Evolutionary conservation across 2,329 filamentous ascomycete genomes (phyloP).

Genomic region (Pseudogymnoascus sp.): DNA sequence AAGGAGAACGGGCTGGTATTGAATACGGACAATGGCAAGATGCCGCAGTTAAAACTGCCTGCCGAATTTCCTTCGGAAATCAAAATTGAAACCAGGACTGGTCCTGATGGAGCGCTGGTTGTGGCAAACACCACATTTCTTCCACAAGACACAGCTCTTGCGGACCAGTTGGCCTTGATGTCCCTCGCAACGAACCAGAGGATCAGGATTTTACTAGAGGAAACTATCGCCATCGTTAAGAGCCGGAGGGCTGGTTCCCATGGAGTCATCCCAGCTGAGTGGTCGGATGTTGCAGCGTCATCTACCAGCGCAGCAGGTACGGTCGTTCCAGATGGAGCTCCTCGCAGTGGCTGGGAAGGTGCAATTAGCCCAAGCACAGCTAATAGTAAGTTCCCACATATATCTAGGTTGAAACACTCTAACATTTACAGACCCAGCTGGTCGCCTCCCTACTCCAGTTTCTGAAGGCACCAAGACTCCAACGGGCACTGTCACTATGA

Average conservation of each 20-base stretch:
- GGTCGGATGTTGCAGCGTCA: constrained; percentile 59
- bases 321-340: constrained; percentile 19
- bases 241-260: constrained; percentile 72
- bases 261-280: constrained; percentile 68
- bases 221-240: constrained; percentile 61
- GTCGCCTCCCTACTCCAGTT: constrained; percentile 37
- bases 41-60: constrained; percentile 31
- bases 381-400: constrained; percentile 46
- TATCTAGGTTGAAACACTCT: constrained; percentile 24
- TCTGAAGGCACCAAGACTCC: constrained; percentile 44
- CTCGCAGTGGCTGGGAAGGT: constrained; percentile 35
- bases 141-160: constrained; percentile 65
- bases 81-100: constrained; percentile 47
- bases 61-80: constrained; percentile 29
- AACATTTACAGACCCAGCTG: constrained; percentile 29
- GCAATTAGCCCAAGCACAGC: constrained; percentile 45
- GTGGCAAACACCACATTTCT: constrained; percentile 61
- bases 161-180: constrained; percentile 74
- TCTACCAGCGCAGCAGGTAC: constrained; percentile 30
- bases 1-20: constrained; percentile 49
- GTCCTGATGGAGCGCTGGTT: constrained; percentile 55
- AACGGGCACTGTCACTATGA: constrained; percentile 31
- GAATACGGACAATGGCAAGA: constrained; percentile 49
- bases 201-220: constrained; percentile 66
- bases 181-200: constrained; percentile 78